A percentile compares a stretch with the other conserved stretches of the same genome.
Conservation (phyloP, 2,329 filamentous ascomycete genomes). For the Penicillium sp. region DNA sequence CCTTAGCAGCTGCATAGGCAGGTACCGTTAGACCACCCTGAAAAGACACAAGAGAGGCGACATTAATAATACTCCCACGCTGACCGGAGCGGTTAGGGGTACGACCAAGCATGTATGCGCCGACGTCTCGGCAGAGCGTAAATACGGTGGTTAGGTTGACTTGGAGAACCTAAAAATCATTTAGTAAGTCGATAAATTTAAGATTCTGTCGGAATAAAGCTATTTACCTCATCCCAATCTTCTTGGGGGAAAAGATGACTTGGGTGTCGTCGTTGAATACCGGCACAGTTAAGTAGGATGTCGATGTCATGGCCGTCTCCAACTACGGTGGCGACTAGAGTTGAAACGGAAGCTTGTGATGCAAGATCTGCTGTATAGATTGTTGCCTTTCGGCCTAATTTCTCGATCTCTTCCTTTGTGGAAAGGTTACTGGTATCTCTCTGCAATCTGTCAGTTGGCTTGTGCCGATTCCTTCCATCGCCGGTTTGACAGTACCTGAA, state of each 20-base stretch:
- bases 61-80: constrained; percentile 67
- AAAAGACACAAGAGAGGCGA: constrained; percentile 76
- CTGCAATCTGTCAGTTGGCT: not conserved
- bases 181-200: not conserved
- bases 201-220: not conserved
- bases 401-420: constrained; percentile 26
- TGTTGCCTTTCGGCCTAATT: constrained; percentile 32
- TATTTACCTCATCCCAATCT: constrained; percentile 66
- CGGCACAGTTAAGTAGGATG: constrained; percentile 79
- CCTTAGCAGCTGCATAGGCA: constrained; percentile 84
- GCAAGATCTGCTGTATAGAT: constrained; percentile 40
- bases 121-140: constrained; percentile 41
- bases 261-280: constrained; percentile 75
- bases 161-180: constrained; percentile 62
- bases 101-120: constrained; percentile 24
- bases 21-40: constrained; percentile 86
- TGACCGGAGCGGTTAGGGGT: constrained; percentile 9
- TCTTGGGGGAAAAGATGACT: constrained; percentile 69
- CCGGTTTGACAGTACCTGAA: constrained; percentile 9
- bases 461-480: not conserved
- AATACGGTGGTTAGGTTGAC: constrained; percentile 82
- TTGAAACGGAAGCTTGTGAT: constrained; percentile 29
- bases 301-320: constrained; percentile 58
- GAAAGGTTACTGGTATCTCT: constrained; percentile 18
- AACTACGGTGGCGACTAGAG: constrained; percentile 30